Evolutionary conservation across 768 basidiomycete species (phyloP).

Genomic region (Neoboletus subvelutipes): DNA sequence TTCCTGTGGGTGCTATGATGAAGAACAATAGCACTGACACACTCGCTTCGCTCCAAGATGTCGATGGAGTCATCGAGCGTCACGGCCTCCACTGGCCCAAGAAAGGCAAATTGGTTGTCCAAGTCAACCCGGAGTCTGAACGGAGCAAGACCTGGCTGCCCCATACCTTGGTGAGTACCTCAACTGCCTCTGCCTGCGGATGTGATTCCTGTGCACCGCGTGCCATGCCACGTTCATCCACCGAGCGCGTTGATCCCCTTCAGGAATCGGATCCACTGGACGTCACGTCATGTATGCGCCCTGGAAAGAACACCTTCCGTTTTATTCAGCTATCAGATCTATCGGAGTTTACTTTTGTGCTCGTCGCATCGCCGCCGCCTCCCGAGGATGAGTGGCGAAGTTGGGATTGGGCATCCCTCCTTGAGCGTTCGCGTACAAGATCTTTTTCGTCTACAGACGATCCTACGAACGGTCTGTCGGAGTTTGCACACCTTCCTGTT

Average conservation of each 20-base stretch:
- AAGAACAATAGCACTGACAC: not conserved
- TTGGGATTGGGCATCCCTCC: conserved; percentile 24
- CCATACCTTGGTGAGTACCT: conserved; percentile 38
- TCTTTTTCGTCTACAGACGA: not conserved
- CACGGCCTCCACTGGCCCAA: conserved; percentile 41
- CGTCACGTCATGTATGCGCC: conserved; percentile 40
- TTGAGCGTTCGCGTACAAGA: not conserved
- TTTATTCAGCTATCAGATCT: conserved; percentile 50
- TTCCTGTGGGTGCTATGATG: conserved; percentile 3
- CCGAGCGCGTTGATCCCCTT: not conserved
- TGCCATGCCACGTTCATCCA: not conserved
- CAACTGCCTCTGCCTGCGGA: not conserved
- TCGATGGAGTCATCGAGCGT: conserved; percentile 12
- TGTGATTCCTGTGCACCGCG: not conserved
- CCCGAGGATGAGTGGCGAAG: conserved; percentile 23
- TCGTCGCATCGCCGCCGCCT: conserved; percentile 37
- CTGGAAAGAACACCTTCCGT: conserved; percentile 48
- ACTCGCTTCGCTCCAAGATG: not conserved
- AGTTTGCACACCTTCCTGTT: conserved; percentile 22
- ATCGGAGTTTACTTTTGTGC: conserved; percentile 43
- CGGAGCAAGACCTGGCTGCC: conserved; percentile 45
- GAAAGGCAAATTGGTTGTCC: conserved; percentile 44
- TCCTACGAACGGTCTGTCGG: conserved; percentile 3
- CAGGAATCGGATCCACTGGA: conserved; percentile 37
- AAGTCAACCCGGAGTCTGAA: conserved; percentile 40